Base-by-base conservation (phyloP, 1,284 basidiomycete species). In the Pseudozyma pruni region DNA sequence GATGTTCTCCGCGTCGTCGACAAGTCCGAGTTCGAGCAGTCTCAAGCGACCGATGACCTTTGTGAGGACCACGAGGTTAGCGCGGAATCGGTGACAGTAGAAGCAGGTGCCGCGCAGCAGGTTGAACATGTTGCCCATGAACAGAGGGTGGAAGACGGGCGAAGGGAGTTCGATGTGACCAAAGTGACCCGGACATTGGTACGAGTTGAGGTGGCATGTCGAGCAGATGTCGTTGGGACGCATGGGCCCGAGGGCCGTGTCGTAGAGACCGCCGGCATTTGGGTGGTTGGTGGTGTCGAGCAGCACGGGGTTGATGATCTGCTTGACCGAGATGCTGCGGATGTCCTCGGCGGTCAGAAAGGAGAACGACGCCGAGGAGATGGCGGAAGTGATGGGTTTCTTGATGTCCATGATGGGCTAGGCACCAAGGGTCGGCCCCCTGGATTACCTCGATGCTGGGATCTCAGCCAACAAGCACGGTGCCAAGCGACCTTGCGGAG, bases 101-200 rank as follows among this genome's bases (percentile, higher is more conserved):
- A 96, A 85, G 85, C 96, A 99, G n/a, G 89, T 90, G 39, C 90
- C 90, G 50, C 94, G 89, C 14, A 99, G 86, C 47, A 98, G 84
- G 73, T 91, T 90, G 83, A 90, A 94, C 86, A 92, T 90, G 80
- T 96, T 93, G 44, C 87, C 87, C 90, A 98, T 94, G 85, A 98
- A 99, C 27, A 99, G 86, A 0, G 96, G 96, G 82, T 99, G 95
- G 83, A 92, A 98, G 13, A 98, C 92, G 23, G 96, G 94, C 19
- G 91, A 88, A 10, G 96, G 93, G 7, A 99, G 88, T 76, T 98
- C 94, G 72, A 99, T 95, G 84, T 98, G 96, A n/a, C 96, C 96
- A 85, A 92, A 98, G 84, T 99, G 96, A 8, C 96, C 96, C 0
- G 96, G 95, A 83, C 96, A 99, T 63, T 90, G 90, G 84, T 90